Percentiles rank a stretch among this genome's conserved stretches.
These are phyloP conservation scores for Stachybotrys elegans DNA, from an alignment of 2,329 filamentous ascomycete species.

Conservation along the genomic window DNA sequence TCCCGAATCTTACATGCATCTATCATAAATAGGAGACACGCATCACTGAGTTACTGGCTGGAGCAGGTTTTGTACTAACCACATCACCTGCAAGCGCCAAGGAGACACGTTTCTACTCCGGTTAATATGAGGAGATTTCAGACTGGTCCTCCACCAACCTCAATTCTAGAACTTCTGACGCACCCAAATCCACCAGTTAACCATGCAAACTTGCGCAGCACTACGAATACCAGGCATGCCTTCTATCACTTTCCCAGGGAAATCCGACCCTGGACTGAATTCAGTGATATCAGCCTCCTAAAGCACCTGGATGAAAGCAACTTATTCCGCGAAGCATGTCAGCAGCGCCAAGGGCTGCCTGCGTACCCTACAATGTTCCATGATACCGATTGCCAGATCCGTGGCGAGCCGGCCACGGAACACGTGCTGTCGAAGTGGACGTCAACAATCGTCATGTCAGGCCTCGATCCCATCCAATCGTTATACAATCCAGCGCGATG, in stretches of 20 bases:
- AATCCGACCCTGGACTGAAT: not conserved
- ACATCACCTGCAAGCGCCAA: no score
- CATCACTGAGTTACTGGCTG: no score
- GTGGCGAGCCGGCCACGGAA: not conserved
- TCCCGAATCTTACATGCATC: no score
- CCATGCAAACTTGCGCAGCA: not conserved
- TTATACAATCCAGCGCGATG: not conserved
- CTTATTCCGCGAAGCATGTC: not conserved
- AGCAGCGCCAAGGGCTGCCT: not conserved
- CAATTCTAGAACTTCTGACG: conserved; percentile 11
- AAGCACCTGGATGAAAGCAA: not conserved
- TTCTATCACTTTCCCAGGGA: not conserved
- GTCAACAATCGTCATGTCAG: not conserved
- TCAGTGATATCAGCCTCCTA: not conserved
- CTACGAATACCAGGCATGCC: not conserved
- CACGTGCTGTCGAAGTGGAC: not conserved
- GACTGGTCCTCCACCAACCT: conserved; percentile 7
- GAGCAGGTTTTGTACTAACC: no score
- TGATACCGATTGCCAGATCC: not conserved
- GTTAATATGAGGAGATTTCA: no score
- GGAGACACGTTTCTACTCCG: no score
- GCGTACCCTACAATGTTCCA: not conserved
- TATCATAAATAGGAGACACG: no score
- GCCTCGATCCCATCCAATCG: not conserved
- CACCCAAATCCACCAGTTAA: not conserved